Evolutionary conservation across 2,329 filamentous ascomycete genomes (phyloP).

Genomic region (Claviceps arundinis): DNA sequence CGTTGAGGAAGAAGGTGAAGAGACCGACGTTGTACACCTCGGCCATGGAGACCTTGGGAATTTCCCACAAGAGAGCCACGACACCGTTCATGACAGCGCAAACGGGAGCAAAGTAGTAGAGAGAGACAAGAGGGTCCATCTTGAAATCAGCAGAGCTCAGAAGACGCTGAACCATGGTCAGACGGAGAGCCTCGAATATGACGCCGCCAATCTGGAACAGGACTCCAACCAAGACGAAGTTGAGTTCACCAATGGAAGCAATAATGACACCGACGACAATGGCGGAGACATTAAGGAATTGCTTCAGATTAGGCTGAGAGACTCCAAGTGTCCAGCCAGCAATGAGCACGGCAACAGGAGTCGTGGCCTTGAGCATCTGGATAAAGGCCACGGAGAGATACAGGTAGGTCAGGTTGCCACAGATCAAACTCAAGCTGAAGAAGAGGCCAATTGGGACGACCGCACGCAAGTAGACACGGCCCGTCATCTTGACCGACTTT

Average conservation of each 20-base stretch:
- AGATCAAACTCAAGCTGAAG: conserved; percentile 93
- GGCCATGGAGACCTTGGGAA: conserved; percentile 53
- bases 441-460: conserved; percentile 92
- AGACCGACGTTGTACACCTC: conserved; percentile 64
- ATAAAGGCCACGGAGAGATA: conserved; percentile 95
- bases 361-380: conserved; percentile 99
- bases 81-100: conserved; percentile 71
- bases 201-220: conserved; percentile 68
- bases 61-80: conserved; percentile 60
- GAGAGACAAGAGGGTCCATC: conserved; percentile 80
- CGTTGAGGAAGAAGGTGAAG: conserved; percentile 61
- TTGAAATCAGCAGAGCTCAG: conserved; percentile 76
- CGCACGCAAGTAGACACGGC: conserved; percentile 79
- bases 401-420: conserved; percentile 88
- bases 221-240: conserved; percentile 73
- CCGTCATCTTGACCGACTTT: conserved; percentile 95
- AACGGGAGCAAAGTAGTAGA: conserved; percentile 81
- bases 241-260: conserved; percentile 89
- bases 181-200: conserved; percentile 67
- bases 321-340: conserved; percentile 82
- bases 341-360: conserved; percentile 82
- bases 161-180: conserved; percentile 74
- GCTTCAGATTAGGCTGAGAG: conserved; percentile 69
- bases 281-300: conserved; percentile 82
- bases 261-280: conserved; percentile 93